These are phyloP conservation scores for Pittosporum tobira DNA, from an alignment of 129 eudicot genomes.

Conservation along the genomic window DNA sequence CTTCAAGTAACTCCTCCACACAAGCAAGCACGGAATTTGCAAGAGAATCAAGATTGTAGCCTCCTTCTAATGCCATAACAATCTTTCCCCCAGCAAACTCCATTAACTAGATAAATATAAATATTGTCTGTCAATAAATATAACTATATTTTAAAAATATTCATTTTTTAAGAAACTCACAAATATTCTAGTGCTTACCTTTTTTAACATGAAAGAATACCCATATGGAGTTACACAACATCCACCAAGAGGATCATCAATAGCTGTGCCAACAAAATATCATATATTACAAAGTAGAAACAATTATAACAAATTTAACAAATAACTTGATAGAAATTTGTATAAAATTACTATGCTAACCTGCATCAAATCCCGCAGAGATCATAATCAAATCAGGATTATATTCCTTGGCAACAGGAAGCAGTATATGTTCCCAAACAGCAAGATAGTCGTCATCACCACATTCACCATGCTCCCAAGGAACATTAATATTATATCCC, in stretches of 20 bases:
- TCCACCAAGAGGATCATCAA: slow-evolving; percentile 92
- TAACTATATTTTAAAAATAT: no score
- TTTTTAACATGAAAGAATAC: slow-evolving; percentile 63
- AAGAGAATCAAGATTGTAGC: slow-evolving; percentile 72
- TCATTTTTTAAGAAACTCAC: not conserved
- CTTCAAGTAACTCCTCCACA: slow-evolving; percentile 60
- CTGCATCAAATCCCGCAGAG: slow-evolving; percentile 99
- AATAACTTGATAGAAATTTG: no score
- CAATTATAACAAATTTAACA: no score
- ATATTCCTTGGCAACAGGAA: slow-evolving; percentile 90
- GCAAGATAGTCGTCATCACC: slow-evolving; percentile 96
- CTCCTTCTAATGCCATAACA: slow-evolving; percentile 88
- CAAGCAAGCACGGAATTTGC: slow-evolving; percentile 76
- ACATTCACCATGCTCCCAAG: slow-evolving; percentile 82
- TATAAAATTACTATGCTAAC: no score
- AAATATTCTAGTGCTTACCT: slow-evolving; percentile 36
- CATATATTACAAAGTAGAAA: no score
- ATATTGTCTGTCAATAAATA: not conserved
- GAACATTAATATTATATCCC: slow-evolving; percentile 88
- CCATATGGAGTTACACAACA: slow-evolving; percentile 80
- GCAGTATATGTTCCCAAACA: slow-evolving; percentile 81
- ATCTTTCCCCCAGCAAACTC: slow-evolving; percentile 76
- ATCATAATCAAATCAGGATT: slow-evolving; percentile 66
- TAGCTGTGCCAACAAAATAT: slow-evolving; percentile 46
- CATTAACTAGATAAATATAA: slow-evolving; percentile 48